Evolutionary conservation across 352 stramenopile genomes (phyloP).

Genomic region (Aphanomyces astaci): DNA sequence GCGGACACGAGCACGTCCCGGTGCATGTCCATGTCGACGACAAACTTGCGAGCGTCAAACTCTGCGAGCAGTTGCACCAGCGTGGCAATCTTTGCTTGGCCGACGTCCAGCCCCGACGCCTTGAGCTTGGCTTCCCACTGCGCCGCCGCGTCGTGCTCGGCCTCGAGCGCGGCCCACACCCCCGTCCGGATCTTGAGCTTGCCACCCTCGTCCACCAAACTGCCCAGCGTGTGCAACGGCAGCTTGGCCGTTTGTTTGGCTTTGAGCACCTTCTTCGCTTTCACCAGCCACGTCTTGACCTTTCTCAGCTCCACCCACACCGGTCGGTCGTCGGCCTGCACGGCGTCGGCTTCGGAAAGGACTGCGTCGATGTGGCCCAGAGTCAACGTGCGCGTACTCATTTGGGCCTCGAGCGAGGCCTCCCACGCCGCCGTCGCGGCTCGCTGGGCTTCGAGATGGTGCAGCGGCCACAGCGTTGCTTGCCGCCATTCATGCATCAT

Average conservation of each 20-base stretch:
- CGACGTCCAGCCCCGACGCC: slow-evolving; percentile 64
- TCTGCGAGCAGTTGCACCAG: slow-evolving; percentile 67
- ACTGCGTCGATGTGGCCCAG: not conserved
- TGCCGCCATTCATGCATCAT: too few relatives aligned
- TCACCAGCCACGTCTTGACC: slow-evolving; percentile 69
- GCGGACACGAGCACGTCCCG: slow-evolving; percentile 86
- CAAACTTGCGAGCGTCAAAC: slow-evolving; percentile 60
- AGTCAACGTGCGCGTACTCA: not conserved
- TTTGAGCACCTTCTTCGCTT: slow-evolving; percentile 77
- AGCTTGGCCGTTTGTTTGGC: slow-evolving; percentile 66
- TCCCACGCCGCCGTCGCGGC: slow-evolving; percentile 55
- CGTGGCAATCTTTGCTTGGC: slow-evolving; percentile 62
- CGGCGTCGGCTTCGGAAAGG: not conserved
- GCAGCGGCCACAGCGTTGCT: slow-evolving; percentile 61
- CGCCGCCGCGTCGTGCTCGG: slow-evolving; percentile 63
- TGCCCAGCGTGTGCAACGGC: slow-evolving; percentile 45
- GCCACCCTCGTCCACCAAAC: slow-evolving; percentile 72
- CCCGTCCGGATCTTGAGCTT: slow-evolving; percentile 67
- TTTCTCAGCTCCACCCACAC: slow-evolving; percentile 78
- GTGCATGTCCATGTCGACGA: slow-evolving; percentile 85
- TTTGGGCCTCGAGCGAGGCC: not conserved
- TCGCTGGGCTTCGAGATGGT: slow-evolving; percentile 55
- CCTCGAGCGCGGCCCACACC: slow-evolving; percentile 70
- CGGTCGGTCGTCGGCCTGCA: slow-evolving; percentile 24
- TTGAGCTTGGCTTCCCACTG: slow-evolving; percentile 77